Evolutionary conservation across 1,284 basidiomycete genomes (phyloP), one percentile per base, ranked within the genome.

Genomic region (Ganoderma sinense): DNA sequence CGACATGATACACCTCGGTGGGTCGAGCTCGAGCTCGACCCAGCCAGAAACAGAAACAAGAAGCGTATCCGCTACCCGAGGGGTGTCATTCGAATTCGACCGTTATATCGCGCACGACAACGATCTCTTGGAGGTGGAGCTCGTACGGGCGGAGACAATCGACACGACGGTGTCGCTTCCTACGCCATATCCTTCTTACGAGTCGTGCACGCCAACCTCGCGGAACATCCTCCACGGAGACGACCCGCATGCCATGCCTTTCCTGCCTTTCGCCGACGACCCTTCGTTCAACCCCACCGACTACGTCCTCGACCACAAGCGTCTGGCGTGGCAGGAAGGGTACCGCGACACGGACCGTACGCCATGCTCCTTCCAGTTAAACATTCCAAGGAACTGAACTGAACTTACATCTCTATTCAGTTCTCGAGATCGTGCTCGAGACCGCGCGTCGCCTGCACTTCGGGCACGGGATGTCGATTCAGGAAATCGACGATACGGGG

Each of bases 201-300:
- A 90, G 71, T 81, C 82, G 1, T 89, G 87, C 73, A 80, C 88
- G 2, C 87, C 89, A 0, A 75, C 82, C 6, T 73, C 74, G 10
- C 80, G 82, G 56, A 89, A 81, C 69, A 79, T 88, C 16, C 82
- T 84, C 66, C 81, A 81, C 26, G 90, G 89, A 4, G 89, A 91
- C 71, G 90, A 92, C 69, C 78, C 85, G 5, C 79, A 84, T 70
- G 78, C 81, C 39, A 84, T 91, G 82, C 82, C 82, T 1, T 91
- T 90, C 75, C 77, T 90, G n/a, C 89, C 89, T 1, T 86, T 86
- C 63, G 81, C 85, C 0, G 89, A 91, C 71, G 89, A 90, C 58
- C 80, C 82, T 3, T 72, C 60, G 0, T 91, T 91, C 72, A 72
- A 87, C 66, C 78, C 78, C 31, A 51, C 68, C 5, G 75, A 71